These are phyloP conservation scores for Auricularia auricula-judae DNA, from an alignment of 768 basidiomycete genomes.

Conservation along the genomic window DNA sequence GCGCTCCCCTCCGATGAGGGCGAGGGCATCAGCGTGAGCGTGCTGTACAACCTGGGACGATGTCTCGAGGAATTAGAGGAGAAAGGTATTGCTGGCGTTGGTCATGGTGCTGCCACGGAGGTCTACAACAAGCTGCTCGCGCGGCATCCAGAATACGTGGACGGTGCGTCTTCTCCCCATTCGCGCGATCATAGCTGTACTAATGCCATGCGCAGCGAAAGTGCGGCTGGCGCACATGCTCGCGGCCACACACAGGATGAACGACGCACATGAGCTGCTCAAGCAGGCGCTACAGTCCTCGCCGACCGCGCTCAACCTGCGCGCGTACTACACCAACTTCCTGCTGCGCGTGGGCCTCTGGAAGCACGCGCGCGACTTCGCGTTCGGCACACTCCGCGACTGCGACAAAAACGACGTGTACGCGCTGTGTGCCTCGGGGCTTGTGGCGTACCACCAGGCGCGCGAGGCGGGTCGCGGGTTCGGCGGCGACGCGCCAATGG, in stretches of 20 bases:
- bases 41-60: slow-evolving; percentile 85
- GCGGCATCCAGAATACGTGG: slow-evolving; percentile 93
- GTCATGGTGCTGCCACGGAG: slow-evolving; percentile 29
- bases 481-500: slow-evolving; percentile 21
- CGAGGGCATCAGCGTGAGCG: slow-evolving; percentile 68
- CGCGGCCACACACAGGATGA: slow-evolving; percentile 52
- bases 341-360: slow-evolving; percentile 64
- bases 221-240: slow-evolving; percentile 81
- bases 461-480: slow-evolving; percentile 64
- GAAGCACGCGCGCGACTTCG: slow-evolving; percentile 76
- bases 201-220: slow-evolving; percentile 53
- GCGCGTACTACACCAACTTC: slow-evolving; percentile 90
- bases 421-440: slow-evolving; percentile 80
- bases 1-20: slow-evolving; percentile 33
- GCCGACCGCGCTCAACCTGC: slow-evolving; percentile 69
- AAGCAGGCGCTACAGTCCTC: slow-evolving; percentile 83
- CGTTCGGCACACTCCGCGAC: slow-evolving; percentile 79
- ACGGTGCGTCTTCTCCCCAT: slow-evolving; percentile 47
- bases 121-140: slow-evolving; percentile 79
- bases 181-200: background rate
- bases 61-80: slow-evolving; percentile 83
- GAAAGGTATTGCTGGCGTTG: slow-evolving; percentile 39
- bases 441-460: slow-evolving; percentile 76
- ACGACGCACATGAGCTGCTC: slow-evolving; percentile 77
- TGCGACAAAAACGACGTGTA: slow-evolving; percentile 83